These are phyloP conservation scores for Leccinum arenicola DNA, from an alignment of 768 basidiomycete genomes.

Conservation along the genomic window DNA sequence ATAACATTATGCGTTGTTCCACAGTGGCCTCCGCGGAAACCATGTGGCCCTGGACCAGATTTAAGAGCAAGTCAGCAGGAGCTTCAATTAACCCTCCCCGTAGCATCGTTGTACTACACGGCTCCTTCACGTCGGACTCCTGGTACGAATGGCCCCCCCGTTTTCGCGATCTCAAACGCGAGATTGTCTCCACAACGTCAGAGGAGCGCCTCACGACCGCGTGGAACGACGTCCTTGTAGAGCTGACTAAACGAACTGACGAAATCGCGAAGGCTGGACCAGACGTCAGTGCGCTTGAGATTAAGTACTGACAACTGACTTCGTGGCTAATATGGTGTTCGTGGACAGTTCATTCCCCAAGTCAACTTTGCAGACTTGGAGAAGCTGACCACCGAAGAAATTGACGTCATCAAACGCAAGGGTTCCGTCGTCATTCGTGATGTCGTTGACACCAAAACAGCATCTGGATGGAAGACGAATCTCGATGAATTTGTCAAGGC, in stretches of 20 bases:
- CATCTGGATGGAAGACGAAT: slow-evolving; percentile 54
- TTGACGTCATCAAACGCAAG: slow-evolving; percentile 49
- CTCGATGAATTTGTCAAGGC: slow-evolving; percentile 53
- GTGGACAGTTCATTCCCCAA: slow-evolving; percentile 55
- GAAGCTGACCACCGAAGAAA: slow-evolving; percentile 41
- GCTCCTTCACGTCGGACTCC: slow-evolving; percentile 12
- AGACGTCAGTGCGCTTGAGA: slow-evolving; percentile 37
- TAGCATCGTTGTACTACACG: too few relatives aligned
- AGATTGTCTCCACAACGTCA: slow-evolving; percentile 51
- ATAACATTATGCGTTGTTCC: too few relatives aligned
- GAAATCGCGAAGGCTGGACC: slow-evolving; percentile 47
- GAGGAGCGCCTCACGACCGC: slow-evolving; percentile 46
- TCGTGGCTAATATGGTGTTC: neutral
- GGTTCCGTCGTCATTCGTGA: slow-evolving; percentile 62
- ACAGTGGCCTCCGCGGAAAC: neutral
- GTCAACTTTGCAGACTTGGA: slow-evolving; percentile 55
- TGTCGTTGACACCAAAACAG: slow-evolving; percentile 56
- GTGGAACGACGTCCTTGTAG: slow-evolving; percentile 56
- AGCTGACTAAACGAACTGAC: slow-evolving; percentile 46
- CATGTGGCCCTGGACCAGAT: neutral
- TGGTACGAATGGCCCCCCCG: slow-evolving; percentile 32
- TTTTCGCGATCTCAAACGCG: slow-evolving; percentile 55
- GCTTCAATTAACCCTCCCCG: neutral
- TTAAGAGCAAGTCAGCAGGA: slow-evolving; percentile 9
- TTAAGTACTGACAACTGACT: neutral